phyloP scores from a whole-genome alignment of 2,329 filamentous ascomycete species.

The Xylariaceae sp. region DNA sequence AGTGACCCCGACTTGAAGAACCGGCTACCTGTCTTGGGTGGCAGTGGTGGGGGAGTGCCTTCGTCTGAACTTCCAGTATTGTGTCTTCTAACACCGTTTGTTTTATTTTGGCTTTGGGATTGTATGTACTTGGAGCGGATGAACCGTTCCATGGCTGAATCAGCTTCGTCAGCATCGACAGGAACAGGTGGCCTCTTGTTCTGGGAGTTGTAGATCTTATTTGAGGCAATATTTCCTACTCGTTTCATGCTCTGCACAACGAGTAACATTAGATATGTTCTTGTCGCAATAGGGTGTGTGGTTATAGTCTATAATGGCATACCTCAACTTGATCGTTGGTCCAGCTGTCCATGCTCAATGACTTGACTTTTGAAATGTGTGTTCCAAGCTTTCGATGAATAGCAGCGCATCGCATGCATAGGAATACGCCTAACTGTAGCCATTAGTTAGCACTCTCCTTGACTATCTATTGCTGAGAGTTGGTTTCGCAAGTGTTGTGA shows the following conservation, averaged over 20 bases:
- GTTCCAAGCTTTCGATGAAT: conserved; percentile 96
- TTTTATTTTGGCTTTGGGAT: conserved; percentile 43
- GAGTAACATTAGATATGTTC: conserved; percentile 21
- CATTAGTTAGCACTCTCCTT: conserved; percentile 28
- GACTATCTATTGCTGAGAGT: conserved; percentile 8
- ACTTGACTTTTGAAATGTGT: conserved; percentile 98
- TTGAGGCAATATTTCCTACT: conserved; percentile 84
- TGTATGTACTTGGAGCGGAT: conserved; percentile 93
- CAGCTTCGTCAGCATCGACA: conserved; percentile 88
- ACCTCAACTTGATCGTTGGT: conserved; percentile 95
- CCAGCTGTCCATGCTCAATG: conserved; percentile 98
- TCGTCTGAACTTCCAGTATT: conserved; percentile 61
- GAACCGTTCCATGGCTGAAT: conserved; percentile 93
- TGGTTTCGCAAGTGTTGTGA: conserved; percentile 1
- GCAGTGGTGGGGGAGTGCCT: conserved; percentile 63
- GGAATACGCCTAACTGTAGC: conserved; percentile 83
- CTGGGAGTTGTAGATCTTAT: conserved; percentile 86
- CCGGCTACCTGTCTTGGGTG: conserved; percentile 69
- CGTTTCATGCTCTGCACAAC: conserved; percentile 83
- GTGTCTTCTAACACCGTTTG: conserved; percentile 44
- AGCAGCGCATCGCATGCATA: conserved; percentile 96
- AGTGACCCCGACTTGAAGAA: conserved; percentile 63
- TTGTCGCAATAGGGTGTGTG: conserved; percentile 17
- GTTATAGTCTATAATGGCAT: conserved; percentile 44
- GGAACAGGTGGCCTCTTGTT: conserved; percentile 84